Evolutionary conservation across 352 stramenopile species (phyloP), one percentile per base, ranked within the genome.

Genomic region (Phytophthora meadii): DNA sequence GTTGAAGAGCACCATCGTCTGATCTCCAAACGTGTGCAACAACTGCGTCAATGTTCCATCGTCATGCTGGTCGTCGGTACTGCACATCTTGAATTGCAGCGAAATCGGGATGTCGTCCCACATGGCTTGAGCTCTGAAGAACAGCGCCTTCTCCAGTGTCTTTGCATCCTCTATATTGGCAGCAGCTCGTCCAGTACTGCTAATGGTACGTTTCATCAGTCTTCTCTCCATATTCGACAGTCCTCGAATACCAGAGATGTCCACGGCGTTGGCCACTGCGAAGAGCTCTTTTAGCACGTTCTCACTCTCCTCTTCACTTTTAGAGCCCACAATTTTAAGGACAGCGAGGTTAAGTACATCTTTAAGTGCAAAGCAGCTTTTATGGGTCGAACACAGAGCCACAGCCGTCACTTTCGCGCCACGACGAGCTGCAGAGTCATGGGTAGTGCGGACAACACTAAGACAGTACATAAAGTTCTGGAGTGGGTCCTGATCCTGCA

Each of bases 1-100:
- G 50, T 96, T 96, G 60, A 92, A 96, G 44, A 96, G 52, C n/a
- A 81, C 40, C 87, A 95, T 96, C 0, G 70, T 88, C 55, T 96
- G 81, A 36, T 95, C 88, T 34, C 87, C 87, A 70, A 96, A 96
- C 37, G 80, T 92, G 27, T 82, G 68, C 51, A 96, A 37, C 15
- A 96, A 68, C 27, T 88, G 76, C 3, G 71, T 77, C 56, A 96
- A 55, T 6, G 87, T 79, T 2, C 85, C 88, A 42, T 94, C 74
- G 56, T 94, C 87, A 61, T 94, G 87, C 54, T 96, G 88, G 50
- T 96, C 88, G 22, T 92, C 73, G 4, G 87, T 93, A 58, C 85
- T 94, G 61, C 88, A 93, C 12, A 93, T 54, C 59, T 93, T 93
- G 58, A 95, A 85, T 55, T 89, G 77, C 41, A 96, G 53, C 10